A percentile compares a stretch with the other conserved stretches of the same genome.
Conservation (phyloP, 257 asterid species). For the Henckelia pumila region DNA sequence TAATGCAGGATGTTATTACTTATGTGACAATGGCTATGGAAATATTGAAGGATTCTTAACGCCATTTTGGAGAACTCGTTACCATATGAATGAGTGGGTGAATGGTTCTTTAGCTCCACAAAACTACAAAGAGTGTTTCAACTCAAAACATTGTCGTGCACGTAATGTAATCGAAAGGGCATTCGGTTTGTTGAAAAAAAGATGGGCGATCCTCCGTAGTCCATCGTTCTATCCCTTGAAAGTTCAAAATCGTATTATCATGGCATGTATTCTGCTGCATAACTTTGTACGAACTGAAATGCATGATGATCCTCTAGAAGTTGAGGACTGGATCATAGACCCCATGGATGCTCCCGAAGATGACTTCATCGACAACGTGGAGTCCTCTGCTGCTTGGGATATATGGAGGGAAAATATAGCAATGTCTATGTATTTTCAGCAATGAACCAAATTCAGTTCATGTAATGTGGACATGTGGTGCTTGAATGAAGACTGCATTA, state of each 20-base stretch:
- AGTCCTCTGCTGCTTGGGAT: no score
- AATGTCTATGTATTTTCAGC: neutral
- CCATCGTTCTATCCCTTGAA: neutral
- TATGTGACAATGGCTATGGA: slow-evolving; percentile 1
- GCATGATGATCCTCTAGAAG: no score
- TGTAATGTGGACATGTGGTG: no score
- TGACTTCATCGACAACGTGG: no score
- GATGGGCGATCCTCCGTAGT: neutral
- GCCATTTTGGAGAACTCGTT: neutral
- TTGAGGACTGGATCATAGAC: rapidly evolving
- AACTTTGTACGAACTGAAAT: no score
- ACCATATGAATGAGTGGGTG: slow-evolving; percentile 1
- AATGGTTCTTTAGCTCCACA: neutral
- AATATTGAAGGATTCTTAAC: neutral
- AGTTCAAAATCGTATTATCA: neutral
- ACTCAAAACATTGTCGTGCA: neutral
- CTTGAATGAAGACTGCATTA: rapidly evolving
- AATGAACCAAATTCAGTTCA: no score
- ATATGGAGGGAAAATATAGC: neutral
- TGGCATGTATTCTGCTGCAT: neutral
- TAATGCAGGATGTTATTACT: no score
- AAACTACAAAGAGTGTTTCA: neutral
- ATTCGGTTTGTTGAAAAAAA: neutral
- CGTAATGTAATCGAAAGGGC: neutral
- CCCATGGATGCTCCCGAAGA: no score